These are phyloP conservation scores for Orbilia javanica DNA, from an alignment of 2,329 filamentous ascomycete genomes.

Conservation along the genomic window DNA sequence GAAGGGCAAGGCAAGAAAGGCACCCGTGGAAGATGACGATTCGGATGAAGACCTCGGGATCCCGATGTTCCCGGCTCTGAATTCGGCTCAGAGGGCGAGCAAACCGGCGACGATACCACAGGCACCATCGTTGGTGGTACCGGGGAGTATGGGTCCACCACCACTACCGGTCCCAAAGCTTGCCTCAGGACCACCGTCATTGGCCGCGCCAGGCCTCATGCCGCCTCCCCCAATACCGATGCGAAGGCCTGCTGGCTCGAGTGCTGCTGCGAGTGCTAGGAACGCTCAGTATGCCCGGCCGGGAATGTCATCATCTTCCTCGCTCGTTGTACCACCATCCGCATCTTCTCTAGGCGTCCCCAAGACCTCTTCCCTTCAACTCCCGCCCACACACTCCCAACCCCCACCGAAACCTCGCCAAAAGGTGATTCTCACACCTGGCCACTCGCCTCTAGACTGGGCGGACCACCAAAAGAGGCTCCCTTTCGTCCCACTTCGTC, in stretches of 20 bases:
- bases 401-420: constrained; percentile 66
- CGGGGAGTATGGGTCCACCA: constrained; percentile 48
- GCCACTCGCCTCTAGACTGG: constrained; percentile 97
- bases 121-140: constrained; percentile 54
- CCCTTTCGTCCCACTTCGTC: constrained; percentile 64
- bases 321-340: constrained; percentile 5
- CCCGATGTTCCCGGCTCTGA: constrained; percentile 69
- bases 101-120: constrained; percentile 57
- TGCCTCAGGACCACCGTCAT: constrained; percentile 56
- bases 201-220: constrained; percentile 60
- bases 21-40: constrained; percentile 7
- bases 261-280: constrained; percentile 51
- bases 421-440: constrained; percentile 86
- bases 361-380: constrained; percentile 40
- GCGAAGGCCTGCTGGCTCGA: constrained; percentile 65
- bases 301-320: neutral
- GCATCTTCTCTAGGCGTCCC: constrained; percentile 36
- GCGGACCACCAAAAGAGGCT: constrained; percentile 72
- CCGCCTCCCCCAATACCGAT: constrained; percentile 64
- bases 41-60: constrained; percentile 62
- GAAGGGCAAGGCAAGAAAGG: constrained; percentile 23
- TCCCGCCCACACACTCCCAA: constrained; percentile 54
- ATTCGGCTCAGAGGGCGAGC: constrained; percentile 70
- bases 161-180: constrained; percentile 51
- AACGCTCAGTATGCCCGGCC: constrained; percentile 43